A percentile compares a stretch with the other conserved stretches of the same genome.
These are phyloP conservation scores for Colletotrichum navitas DNA, from an alignment of 2,329 filamentous ascomycete species.

Conservation along the genomic window DNA sequence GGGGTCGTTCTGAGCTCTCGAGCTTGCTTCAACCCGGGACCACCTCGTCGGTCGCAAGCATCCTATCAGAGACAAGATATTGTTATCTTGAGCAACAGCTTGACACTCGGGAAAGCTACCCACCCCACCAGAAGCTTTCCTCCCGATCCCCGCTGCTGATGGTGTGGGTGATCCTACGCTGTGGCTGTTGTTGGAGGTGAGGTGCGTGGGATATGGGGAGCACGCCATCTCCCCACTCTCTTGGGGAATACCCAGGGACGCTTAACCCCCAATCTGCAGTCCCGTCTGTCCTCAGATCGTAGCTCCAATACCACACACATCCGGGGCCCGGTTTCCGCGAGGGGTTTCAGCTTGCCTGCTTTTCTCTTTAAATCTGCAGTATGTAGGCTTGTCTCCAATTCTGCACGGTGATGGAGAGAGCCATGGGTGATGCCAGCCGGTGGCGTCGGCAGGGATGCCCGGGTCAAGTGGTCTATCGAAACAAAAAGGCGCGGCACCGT, in stretches of 20 bases:
- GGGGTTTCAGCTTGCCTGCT: slow-evolving; percentile 1
- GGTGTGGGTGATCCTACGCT: background rate
- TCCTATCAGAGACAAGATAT: slow-evolving; percentile 32
- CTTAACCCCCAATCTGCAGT: background rate
- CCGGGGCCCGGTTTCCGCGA: background rate
- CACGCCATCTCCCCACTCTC: slow-evolving; percentile 43
- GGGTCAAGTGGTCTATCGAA: slow-evolving; percentile 12
- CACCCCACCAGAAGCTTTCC: slow-evolving; percentile 22
- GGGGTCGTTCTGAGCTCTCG: slow-evolving; percentile 1
- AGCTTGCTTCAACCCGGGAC: slow-evolving; percentile 13
- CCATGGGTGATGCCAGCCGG: slow-evolving; percentile 23
- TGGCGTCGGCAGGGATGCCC: background rate
- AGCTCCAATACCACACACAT: slow-evolving; percentile 19
- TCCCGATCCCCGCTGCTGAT: slow-evolving; percentile 2
- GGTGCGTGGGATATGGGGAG: slow-evolving; percentile 30
- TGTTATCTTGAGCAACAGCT: slow-evolving; percentile 36
- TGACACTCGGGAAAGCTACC: slow-evolving; percentile 6
- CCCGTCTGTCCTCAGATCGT: slow-evolving; percentile 25
- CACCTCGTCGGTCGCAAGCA: background rate
- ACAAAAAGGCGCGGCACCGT: slow-evolving; percentile 5
- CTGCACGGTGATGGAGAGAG: slow-evolving; percentile 2
- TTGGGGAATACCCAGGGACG: slow-evolving; percentile 35
- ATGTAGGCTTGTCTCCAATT: slow-evolving; percentile 15
- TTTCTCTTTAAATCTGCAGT: background rate
- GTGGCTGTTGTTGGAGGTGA: slow-evolving; percentile 20